These are phyloP conservation scores for Colletotrichum nymphaeae DNA, from an alignment of 2,329 filamentous ascomycete genomes.

Conservation along the genomic window DNA sequence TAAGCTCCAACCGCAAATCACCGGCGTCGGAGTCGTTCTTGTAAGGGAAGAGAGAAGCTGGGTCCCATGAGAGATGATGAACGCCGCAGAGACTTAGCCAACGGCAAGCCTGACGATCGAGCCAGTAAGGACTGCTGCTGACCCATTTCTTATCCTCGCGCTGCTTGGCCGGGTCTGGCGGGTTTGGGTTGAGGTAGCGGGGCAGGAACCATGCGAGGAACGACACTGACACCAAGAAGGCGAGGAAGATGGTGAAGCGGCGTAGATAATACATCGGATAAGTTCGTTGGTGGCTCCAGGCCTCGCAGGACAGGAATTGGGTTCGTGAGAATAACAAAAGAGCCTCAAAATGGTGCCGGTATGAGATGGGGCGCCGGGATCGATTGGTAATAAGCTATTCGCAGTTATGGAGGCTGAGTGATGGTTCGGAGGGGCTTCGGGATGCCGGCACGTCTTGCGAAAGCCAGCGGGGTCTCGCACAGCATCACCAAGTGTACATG, in stretches of 20 bases:
- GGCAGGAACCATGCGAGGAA: conserved; percentile 64
- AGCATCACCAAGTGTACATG: conserved; percentile 25
- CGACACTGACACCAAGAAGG: conserved; percentile 56
- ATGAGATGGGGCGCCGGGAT: neutral
- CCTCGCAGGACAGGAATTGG: conserved; percentile 7
- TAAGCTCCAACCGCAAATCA: conserved; percentile 48
- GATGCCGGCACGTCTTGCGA: conserved; percentile 33
- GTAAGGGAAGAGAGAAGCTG: conserved; percentile 52
- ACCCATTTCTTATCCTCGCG: conserved; percentile 76
- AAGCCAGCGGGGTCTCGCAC: conserved; percentile 24
- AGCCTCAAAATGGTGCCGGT: neutral
- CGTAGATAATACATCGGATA: conserved; percentile 60
- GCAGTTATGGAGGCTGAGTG: conserved; percentile 28
- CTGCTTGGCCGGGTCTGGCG: conserved; percentile 69
- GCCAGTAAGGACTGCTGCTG: conserved; percentile 76
- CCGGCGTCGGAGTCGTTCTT: conserved; percentile 38
- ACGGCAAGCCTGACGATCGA: conserved; percentile 80
- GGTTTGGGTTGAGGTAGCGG: conserved; percentile 70
- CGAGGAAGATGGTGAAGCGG: conserved; percentile 52
- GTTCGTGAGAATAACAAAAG: neutral
- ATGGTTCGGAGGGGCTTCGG: conserved; percentile 31
- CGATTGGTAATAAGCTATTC: neutral
- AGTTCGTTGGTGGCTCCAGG: conserved; percentile 25
- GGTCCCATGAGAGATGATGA: conserved; percentile 75
- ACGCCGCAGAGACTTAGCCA: conserved; percentile 85